Percentiles rank a stretch among this genome's conserved stretches.
Evolutionary conservation across 371 early-diverging fungal species (phyloP).

Genomic region (Fennellomyces sp.): DNA sequence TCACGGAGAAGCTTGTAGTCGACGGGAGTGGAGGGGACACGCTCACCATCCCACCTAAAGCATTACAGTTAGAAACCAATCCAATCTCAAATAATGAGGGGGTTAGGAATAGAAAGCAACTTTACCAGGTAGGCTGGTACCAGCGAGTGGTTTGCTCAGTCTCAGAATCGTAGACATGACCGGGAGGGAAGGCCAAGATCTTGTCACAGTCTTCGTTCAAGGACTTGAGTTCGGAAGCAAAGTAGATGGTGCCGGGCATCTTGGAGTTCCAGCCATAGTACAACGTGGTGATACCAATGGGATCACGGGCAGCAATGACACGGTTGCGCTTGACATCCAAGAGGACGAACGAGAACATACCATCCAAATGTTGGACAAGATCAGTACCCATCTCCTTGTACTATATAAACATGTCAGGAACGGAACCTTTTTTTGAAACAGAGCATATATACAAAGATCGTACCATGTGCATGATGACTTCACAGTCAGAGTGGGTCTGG

Average conservation of each 20-base stretch:
- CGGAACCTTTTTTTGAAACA: background rate
- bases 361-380: slow-evolving; percentile 83
- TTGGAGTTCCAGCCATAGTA: slow-evolving; percentile 89
- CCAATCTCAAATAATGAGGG: background rate
- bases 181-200: slow-evolving; percentile 95
- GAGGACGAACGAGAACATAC: slow-evolving; percentile 94
- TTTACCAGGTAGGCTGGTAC: slow-evolving; percentile 85
- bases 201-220: slow-evolving; percentile 94
- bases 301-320: slow-evolving; percentile 92
- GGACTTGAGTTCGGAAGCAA: slow-evolving; percentile 93
- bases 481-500: slow-evolving; percentile 96
- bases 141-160: slow-evolving; percentile 82
- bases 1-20: slow-evolving; percentile 76
- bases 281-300: slow-evolving; percentile 96
- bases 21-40: slow-evolving; percentile 56
- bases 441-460: slow-evolving; percentile 10
- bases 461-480: slow-evolving; percentile 93
- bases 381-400: slow-evolving; percentile 86
- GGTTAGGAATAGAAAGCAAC: background rate
- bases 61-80: background rate
- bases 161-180: slow-evolving; percentile 84
- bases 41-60: slow-evolving; percentile 62
- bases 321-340: slow-evolving; percentile 84
- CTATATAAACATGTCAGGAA: slow-evolving; percentile 38
- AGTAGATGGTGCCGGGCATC: slow-evolving; percentile 87